A percentile compares a stretch with the other conserved stretches of the same genome.
Conservation (phyloP, 306 rosid species). For the Quercus parvula region DNA sequence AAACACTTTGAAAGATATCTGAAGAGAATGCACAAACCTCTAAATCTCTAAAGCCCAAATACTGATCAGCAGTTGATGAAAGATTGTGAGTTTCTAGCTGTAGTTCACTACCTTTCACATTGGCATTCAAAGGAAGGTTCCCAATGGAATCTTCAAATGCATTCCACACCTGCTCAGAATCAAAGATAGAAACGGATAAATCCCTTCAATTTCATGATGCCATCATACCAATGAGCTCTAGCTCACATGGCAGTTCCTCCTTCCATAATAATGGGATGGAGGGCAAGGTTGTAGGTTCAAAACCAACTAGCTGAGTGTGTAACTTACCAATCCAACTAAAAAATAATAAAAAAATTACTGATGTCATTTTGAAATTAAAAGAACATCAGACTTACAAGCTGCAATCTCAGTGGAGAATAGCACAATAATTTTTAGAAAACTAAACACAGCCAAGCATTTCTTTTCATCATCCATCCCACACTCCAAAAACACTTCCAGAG, state of each 20-base stretch:
- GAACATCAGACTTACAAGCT: neutral
- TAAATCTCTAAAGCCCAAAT: conserved; percentile 32
- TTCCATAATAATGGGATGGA: no score
- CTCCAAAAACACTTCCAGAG: neutral
- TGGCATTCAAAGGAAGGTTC: conserved; percentile 30
- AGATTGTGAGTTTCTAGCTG: conserved; percentile 25
- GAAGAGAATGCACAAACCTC: conserved; percentile 45
- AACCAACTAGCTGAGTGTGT: no score
- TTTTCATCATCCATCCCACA: neutral
- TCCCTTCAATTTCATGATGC: conserved; percentile 19
- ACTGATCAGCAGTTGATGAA: conserved; percentile 34
- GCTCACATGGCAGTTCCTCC: no score
- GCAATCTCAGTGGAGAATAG: neutral
- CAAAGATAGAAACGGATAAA: conserved; percentile 30
- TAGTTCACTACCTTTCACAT: conserved; percentile 30
- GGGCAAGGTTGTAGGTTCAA: no score
- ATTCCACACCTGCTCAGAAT: conserved; percentile 63
- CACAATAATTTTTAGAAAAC: conserved; percentile 8
- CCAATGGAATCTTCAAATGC: conserved; percentile 61
- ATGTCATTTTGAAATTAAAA: neutral
- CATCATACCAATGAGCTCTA: neutral
- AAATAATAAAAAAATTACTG: neutral
- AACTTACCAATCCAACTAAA: no score
- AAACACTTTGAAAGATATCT: conserved; percentile 3
- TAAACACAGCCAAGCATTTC: neutral